These are phyloP conservation scores for Solanum peruvianum DNA, from an alignment of 257 asterid species.

Conservation along the genomic window DNA sequence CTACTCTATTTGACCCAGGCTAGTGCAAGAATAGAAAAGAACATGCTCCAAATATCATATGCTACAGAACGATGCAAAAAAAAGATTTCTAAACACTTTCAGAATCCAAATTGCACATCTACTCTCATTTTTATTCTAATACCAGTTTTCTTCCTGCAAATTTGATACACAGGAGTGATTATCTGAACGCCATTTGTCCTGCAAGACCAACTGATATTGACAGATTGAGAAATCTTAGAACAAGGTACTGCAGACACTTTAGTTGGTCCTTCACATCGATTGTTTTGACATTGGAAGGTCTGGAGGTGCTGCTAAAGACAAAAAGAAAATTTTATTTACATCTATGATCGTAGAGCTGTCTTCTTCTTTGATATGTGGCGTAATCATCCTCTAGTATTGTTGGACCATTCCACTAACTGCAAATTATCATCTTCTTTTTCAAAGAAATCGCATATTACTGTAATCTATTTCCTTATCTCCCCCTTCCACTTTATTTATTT, in stretches of 20 bases:
- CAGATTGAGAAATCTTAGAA: constrained; percentile 31
- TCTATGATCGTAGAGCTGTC: not conserved
- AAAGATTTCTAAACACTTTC: not conserved
- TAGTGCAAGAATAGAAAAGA: not conserved
- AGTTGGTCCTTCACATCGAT: not conserved
- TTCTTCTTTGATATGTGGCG: not conserved
- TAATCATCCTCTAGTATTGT: not conserved
- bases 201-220: constrained; percentile 23
- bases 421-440: not conserved
- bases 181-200: constrained; percentile 61
- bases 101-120: not conserved
- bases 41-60: not conserved
- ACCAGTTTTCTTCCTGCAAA: not conserved
- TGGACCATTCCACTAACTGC: not conserved
- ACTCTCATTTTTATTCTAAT: not conserved
- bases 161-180: constrained; percentile 45
- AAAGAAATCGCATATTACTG: not conserved
- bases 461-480: not conserved
- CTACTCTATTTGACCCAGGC: not conserved
- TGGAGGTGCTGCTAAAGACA: not conserved
- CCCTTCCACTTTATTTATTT: not conserved
- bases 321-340: not conserved
- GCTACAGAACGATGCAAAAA: not conserved
- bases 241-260: constrained; percentile 33
- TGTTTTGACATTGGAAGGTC: not conserved